A percentile compares a stretch with the other conserved stretches of the same genome.
These are phyloP conservation scores for Stachybotrys echinatus DNA, from an alignment of 2,329 filamentous ascomycete genomes.

Conservation along the genomic window DNA sequence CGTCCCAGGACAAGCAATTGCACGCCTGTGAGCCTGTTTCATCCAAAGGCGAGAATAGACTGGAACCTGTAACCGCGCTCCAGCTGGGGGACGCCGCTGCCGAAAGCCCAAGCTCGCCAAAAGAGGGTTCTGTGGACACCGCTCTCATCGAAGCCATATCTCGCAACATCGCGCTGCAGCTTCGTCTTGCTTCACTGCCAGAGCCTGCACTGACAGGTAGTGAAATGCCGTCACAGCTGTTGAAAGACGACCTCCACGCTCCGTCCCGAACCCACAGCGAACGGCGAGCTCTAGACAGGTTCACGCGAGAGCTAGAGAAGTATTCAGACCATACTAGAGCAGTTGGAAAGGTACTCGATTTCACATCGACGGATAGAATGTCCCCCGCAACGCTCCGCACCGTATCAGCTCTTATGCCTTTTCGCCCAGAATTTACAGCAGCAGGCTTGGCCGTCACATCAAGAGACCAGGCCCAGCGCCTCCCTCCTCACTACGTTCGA, in stretches of 20 bases:
- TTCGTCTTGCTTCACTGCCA: conserved; percentile 30
- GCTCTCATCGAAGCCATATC: conserved; percentile 38
- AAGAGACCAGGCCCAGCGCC: conserved; percentile 31
- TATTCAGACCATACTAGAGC: conserved; percentile 28
- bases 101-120: conserved; percentile 14
- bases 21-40: neutral
- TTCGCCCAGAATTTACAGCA: conserved; percentile 44
- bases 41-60: neutral
- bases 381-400: conserved; percentile 43
- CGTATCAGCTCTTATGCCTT: conserved; percentile 47
- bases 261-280: conserved; percentile 38
- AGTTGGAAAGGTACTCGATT: conserved; percentile 29
- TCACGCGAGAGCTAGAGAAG: conserved; percentile 21
- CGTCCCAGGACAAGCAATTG: neutral
- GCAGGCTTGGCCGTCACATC: conserved; percentile 54
- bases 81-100: conserved; percentile 8
- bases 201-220: neutral
- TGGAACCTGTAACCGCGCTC: neutral
- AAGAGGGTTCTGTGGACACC: conserved; percentile 28
- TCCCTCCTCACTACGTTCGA: conserved; percentile 10
- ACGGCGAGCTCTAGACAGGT: conserved; percentile 32
- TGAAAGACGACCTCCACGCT: conserved; percentile 5
- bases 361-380: conserved; percentile 32
- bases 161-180: conserved; percentile 39
- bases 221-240: neutral